Base-by-base conservation (phyloP, 1,139 yeast species). In the Hansenula anomala region DNA sequence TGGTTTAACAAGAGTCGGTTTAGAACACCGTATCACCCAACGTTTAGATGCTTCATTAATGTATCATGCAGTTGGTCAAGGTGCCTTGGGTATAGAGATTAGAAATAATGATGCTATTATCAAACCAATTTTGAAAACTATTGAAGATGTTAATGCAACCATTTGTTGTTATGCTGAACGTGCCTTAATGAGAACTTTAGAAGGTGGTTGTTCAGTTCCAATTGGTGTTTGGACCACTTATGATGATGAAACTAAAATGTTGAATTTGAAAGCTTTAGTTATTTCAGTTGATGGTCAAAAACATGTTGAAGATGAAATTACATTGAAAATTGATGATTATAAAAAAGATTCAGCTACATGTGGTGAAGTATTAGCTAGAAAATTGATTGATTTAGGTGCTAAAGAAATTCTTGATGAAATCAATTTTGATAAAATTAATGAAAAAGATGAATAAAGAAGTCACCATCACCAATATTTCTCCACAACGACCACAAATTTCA, bases 131-230 rank as follows among this genome's bases (percentile, higher is more conserved):
- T 73, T 95, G 48, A 60, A 69, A 18, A 68, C 73, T 38, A 77
- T 92, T 46, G 83, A 81, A 53, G 83, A 89, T 58, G 63, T 68
- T 37, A 73, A 78, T 12, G 74, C 95, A 3, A 75, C 90, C 2
- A 66, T 80, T 47, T 73, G 94, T 53, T 90, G 98, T 61, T 62
- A 80, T n/a, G 95, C 97, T 6, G 98, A 92, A 64, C 74, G 98
- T 53, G 70, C 94, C 13, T 67, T 92, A 44, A 78, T 92, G 88
- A 74, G 95, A 60, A 73, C 85, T 28, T 71, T 92, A 44, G 97
- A 92, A 66, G 98, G 98, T 44, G 98, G 98, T 14, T 92, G 98
- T 64, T 87, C 96, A 1, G 97, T 92, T 10, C 98, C 98, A 11
- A 86, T 92, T 50, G 98, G 98, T 35, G 96, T 88, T 36, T 74